phyloP scores from a whole-genome alignment of 257 asterid genomes.

The Forsythia suspensa region DNA sequence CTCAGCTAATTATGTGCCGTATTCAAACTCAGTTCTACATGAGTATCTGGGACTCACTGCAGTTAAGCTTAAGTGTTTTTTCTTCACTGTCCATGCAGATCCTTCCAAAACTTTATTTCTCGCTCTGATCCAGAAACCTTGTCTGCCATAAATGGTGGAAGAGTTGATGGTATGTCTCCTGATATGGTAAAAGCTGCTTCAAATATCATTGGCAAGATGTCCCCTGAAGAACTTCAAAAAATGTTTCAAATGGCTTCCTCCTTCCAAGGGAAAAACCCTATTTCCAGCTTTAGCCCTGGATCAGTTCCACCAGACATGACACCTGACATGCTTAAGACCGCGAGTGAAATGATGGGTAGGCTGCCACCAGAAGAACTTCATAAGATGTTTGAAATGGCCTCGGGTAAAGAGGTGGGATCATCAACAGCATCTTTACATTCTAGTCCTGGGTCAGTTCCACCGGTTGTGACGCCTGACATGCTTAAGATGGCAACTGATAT shows the following conservation, averaged over 20 bases:
- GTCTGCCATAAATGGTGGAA: slow-evolving; percentile 73
- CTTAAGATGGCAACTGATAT: slow-evolving; percentile 84
- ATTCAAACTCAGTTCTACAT: slow-evolving; percentile 8
- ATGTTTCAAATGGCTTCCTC: slow-evolving; percentile 85
- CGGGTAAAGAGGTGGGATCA: slow-evolving; percentile 54
- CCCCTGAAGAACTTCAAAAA: slow-evolving; percentile 83
- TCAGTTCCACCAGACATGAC: slow-evolving; percentile 62
- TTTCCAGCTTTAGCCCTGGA: slow-evolving; percentile 51
- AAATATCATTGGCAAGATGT: slow-evolving; percentile 68
- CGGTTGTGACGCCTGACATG: slow-evolving; percentile 74
- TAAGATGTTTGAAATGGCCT: slow-evolving; percentile 77
- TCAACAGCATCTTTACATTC: slow-evolving; percentile 40
- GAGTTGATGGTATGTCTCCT: slow-evolving; percentile 73
- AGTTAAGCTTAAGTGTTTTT: slow-evolving; percentile 20
- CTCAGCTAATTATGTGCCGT: slow-evolving; percentile 11
- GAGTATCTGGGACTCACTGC: background rate
- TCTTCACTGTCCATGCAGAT: slow-evolving; percentile 43
- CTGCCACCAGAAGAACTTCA: slow-evolving; percentile 82
- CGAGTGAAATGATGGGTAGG: slow-evolving; percentile 84
- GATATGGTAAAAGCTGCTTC: slow-evolving; percentile 89
- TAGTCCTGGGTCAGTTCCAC: slow-evolving; percentile 47
- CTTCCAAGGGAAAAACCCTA: slow-evolving; percentile 59
- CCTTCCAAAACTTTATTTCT: slow-evolving; percentile 81
- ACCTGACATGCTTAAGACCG: slow-evolving; percentile 87
- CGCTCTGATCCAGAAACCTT: slow-evolving; percentile 76